Conservation (phyloP, 441 rosid species). For the Gossypium aridum region DNA sequence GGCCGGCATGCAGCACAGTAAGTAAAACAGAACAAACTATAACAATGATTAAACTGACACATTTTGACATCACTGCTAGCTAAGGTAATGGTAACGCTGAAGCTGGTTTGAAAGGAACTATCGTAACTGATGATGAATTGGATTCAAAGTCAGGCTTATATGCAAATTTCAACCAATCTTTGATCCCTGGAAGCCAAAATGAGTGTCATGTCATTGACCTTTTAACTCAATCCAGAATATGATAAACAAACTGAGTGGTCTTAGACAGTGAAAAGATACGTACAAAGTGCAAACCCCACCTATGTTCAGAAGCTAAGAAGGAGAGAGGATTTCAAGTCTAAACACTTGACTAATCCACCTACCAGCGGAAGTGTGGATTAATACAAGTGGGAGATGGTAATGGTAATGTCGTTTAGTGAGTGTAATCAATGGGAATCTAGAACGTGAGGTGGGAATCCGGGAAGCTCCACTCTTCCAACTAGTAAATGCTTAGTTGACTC, state of each 20-base stretch:
- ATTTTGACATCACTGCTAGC: slow-evolving; percentile 6
- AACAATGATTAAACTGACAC: background rate
- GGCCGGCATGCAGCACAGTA: slow-evolving; percentile 20
- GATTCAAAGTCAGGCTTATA: background rate
- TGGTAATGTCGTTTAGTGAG: background rate
- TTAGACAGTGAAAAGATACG: background rate
- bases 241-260: background rate
- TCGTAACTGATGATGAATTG: background rate
- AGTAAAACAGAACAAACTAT: background rate
- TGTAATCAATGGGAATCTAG: background rate
- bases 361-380: background rate
- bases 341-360: background rate
- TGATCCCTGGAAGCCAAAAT: background rate
- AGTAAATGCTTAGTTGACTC: background rate
- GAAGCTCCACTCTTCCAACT: background rate
- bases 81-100: background rate
- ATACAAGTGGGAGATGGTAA: background rate
- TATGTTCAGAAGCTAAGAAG: background rate
- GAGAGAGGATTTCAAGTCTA: background rate
- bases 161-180: background rate
- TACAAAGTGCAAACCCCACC: background rate
- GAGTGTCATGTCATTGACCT: background rate
- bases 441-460: background rate
- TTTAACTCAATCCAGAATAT: background rate
- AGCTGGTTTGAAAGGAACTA: background rate